These are phyloP conservation scores for Didymella pomorum DNA, from an alignment of 2,329 filamentous ascomycete species.

Conservation along the genomic window DNA sequence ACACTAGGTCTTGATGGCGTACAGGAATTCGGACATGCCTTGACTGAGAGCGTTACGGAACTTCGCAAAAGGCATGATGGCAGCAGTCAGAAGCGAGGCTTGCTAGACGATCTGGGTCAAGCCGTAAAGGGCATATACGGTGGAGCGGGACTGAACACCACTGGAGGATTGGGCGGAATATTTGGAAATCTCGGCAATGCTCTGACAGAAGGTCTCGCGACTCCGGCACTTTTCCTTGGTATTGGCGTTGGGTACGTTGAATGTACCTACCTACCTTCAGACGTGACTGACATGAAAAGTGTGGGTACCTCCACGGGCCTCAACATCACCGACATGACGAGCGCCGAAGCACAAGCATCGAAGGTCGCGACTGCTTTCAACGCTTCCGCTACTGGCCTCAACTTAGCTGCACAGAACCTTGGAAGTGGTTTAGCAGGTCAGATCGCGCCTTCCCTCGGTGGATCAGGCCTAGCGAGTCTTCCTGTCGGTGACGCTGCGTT, in stretches of 20 bases:
- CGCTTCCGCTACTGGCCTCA: conserved; percentile 33
- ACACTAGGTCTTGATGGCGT: conserved; percentile 22
- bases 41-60: conserved; percentile 28
- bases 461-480: neutral
- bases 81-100: conserved; percentile 14
- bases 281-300: conserved; percentile 25
- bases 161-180: conserved; percentile 25
- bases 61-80: conserved; percentile 17
- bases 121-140: conserved; percentile 18
- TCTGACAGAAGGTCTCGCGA: conserved; percentile 28
- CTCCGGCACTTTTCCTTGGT: conserved; percentile 41
- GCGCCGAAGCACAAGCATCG: conserved; percentile 29
- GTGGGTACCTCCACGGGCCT: conserved; percentile 39
- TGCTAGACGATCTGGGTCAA: conserved; percentile 23
- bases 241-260: conserved; percentile 39
- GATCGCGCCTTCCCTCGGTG: conserved; percentile 26
- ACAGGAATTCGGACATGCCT: conserved; percentile 27
- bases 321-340: conserved; percentile 31
- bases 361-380: conserved; percentile 32
- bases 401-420: conserved; percentile 38
- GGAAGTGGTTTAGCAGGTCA: conserved; percentile 36
- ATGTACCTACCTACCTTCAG: neutral
- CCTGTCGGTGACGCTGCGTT: conserved; percentile 33
- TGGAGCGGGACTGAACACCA: conserved; percentile 15
- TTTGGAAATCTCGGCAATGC: conserved; percentile 24